phyloP scores from a whole-genome alignment of 495 filamentous ascomycete species.

The Peziza echinospora region DNA sequence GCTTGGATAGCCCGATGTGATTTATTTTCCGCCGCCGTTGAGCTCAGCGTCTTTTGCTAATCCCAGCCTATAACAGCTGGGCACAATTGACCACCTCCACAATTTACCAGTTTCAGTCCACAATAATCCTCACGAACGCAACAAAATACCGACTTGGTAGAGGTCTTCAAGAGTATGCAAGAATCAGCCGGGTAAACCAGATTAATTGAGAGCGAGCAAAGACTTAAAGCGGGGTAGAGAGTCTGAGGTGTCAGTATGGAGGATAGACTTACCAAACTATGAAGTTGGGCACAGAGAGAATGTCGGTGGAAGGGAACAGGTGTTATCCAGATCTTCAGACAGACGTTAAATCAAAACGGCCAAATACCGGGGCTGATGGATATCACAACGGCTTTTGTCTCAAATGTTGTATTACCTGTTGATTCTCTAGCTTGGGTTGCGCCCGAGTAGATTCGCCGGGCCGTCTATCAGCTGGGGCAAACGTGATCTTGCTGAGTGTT shows the following conservation, averaged over 20 bases:
- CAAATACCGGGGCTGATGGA: not conserved
- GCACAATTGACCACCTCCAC: not conserved
- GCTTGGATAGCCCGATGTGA: not conserved
- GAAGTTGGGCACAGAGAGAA: not conserved
- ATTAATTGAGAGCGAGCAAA: not conserved
- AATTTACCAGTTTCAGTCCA: no score
- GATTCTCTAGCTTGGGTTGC: no score
- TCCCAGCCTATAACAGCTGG: not conserved
- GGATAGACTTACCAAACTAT: not conserved
- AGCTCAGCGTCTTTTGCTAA: not conserved
- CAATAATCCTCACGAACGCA: not conserved
- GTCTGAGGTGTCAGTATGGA: not conserved
- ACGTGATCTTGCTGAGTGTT: no score
- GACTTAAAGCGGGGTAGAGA: not conserved
- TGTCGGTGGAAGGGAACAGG: not conserved
- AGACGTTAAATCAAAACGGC: not conserved
- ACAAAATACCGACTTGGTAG: not conserved
- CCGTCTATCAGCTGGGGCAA: no score
- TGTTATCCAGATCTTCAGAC: not conserved
- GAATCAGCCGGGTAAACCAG: not conserved
- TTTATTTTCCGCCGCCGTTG: not conserved
- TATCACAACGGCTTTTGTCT: not conserved
- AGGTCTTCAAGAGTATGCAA: not conserved
- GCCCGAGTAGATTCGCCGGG: no score
- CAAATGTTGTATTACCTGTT: not conserved